Evolutionary conservation across 345 rosid species (phyloP).

Genomic region (Arabis hirsuta): DNA sequence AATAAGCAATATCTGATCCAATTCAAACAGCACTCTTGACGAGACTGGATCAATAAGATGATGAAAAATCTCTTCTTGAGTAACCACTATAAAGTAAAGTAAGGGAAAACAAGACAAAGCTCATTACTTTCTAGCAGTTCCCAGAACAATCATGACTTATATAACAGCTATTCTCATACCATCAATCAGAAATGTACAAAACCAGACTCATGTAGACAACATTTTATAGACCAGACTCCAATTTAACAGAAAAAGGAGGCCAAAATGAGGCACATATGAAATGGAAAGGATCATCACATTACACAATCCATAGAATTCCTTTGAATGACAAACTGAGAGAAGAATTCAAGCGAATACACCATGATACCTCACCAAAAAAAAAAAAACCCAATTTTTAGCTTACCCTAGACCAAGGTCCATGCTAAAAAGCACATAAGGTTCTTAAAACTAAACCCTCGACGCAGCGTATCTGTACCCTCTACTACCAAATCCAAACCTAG

Average conservation of each 20-base stretch:
- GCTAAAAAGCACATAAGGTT: background rate
- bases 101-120: background rate
- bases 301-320: background rate
- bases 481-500: slow-evolving; percentile 11
- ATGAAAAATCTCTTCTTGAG: background rate
- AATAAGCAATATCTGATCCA: background rate
- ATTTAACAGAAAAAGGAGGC: background rate
- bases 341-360: slow-evolving; percentile 10
- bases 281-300: background rate
- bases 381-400: slow-evolving; percentile 2
- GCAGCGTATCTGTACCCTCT: background rate
- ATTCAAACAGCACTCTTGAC: background rate
- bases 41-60: background rate
- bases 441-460: no score
- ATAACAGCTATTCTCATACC: slow-evolving; percentile 1
- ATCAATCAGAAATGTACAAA: slow-evolving; percentile 10
- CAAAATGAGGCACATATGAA: background rate
- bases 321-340: background rate
- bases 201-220: background rate
- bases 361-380: background rate
- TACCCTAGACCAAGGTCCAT: slow-evolving; percentile 3
- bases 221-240: slow-evolving; percentile 17
- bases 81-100: slow-evolving; percentile 2
- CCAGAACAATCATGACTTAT: background rate
- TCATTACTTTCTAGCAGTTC: background rate